These are phyloP conservation scores for Daldinia childiae DNA, from an alignment of 495 filamentous ascomycete genomes.

Conservation along the genomic window DNA sequence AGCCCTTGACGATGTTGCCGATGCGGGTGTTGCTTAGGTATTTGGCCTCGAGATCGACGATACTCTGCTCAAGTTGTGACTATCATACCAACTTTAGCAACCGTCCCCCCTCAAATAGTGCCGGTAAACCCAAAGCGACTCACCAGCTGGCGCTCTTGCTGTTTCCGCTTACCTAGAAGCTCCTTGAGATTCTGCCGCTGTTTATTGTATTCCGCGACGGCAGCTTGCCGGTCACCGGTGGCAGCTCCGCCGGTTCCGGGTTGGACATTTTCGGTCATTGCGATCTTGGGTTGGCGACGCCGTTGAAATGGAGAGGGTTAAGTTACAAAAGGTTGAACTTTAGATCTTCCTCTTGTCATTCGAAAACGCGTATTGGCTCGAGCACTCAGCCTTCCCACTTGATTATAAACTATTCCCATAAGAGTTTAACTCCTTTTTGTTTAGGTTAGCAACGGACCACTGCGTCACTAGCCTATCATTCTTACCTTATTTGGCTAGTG, in stretches of 20 bases:
- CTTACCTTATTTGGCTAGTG: background rate
- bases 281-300: conserved; percentile 1
- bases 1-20: conserved; percentile 96
- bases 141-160: conserved; percentile 58
- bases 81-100: conserved; percentile 28
- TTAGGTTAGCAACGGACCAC: background rate
- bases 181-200: conserved; percentile 60
- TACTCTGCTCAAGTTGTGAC: conserved; percentile 74
- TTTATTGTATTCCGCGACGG: conserved; percentile 61
- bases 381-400: background rate
- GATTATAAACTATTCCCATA: background rate
- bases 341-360: background rate
- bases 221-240: conserved; percentile 49
- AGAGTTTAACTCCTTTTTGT: background rate
- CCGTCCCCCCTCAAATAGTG: background rate
- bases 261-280: conserved; percentile 65
- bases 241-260: conserved; percentile 47
- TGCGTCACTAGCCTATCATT: background rate
- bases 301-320: background rate
- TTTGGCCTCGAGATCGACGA: conserved; percentile 80
- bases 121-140: conserved; percentile 20
- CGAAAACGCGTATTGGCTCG: conserved; percentile 1
- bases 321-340: conserved; percentile 3
- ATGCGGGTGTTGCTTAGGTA: conserved; percentile 91
- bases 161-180: conserved; percentile 54